Conservation (phyloP, 2,329 filamentous ascomycete species). For the Xylariaceae sp. region DNA sequence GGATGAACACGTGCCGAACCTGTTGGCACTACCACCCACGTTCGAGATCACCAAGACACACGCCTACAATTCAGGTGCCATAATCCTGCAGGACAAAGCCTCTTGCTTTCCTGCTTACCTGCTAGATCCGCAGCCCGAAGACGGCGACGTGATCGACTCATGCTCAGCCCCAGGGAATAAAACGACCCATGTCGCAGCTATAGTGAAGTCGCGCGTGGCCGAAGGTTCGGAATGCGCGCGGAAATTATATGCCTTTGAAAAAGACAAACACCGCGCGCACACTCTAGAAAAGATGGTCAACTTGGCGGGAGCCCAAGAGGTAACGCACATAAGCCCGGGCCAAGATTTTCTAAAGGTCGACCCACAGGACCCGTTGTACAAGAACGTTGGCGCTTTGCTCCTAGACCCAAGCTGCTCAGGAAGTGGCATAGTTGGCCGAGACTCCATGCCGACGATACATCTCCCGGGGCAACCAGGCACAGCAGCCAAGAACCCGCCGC, state of each 20-base stretch:
- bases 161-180: slow-evolving; percentile 97
- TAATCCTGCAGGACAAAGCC: slow-evolving; percentile 94
- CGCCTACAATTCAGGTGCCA: slow-evolving; percentile 69
- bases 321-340: slow-evolving; percentile 65
- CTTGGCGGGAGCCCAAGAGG: slow-evolving; percentile 63
- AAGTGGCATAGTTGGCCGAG: slow-evolving; percentile 86
- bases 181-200: slow-evolving; percentile 84
- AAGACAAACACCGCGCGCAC: slow-evolving; percentile 64
- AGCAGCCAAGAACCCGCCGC: slow-evolving; percentile 40
- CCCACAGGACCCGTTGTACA: slow-evolving; percentile 57
- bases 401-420: slow-evolving; percentile 95
- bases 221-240: slow-evolving; percentile 34
- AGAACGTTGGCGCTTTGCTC: slow-evolving; percentile 72
- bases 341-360: slow-evolving; percentile 80
- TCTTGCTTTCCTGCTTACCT: slow-evolving; percentile 95
- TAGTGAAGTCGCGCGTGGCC: slow-evolving; percentile 50
- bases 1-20: slow-evolving; percentile 77
- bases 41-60: slow-evolving; percentile 67
- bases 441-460: slow-evolving; percentile 67
- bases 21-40: slow-evolving; percentile 71
- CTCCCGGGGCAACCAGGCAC: slow-evolving; percentile 43
- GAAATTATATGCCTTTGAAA: slow-evolving; percentile 74
- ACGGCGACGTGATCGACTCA: slow-evolving; percentile 81
- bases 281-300: slow-evolving; percentile 82
- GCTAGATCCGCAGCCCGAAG: slow-evolving; percentile 61